These are phyloP conservation scores for Quercus mongolica DNA, from an alignment of 306 rosid species.

Conservation along the genomic window DNA sequence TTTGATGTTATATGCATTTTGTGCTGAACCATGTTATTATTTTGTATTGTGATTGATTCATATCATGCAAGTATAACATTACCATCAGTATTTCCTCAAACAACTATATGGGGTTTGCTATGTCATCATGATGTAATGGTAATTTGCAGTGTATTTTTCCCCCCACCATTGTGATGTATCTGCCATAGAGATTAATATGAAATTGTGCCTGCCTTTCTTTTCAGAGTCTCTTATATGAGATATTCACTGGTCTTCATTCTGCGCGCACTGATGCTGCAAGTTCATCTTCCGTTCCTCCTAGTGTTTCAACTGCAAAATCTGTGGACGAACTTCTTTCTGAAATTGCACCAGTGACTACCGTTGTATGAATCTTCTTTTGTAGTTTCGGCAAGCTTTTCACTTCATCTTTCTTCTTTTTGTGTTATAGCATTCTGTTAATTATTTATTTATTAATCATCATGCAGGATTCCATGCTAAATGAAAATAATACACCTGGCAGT, in stretches of 20 bases:
- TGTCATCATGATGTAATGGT: background rate
- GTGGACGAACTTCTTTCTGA: conserved; percentile 56
- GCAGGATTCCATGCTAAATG: conserved; percentile 54
- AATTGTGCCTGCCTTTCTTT: conserved; percentile 19
- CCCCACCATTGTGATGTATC: background rate
- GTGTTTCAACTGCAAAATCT: conserved; percentile 39
- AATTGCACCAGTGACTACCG: conserved; percentile 41
- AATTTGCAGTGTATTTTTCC: background rate
- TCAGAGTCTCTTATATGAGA: conserved; percentile 65
- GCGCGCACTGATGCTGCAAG: conserved; percentile 57
- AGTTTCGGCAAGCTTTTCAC: conserved; percentile 2
- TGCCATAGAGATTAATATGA: background rate
- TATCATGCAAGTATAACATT: background rate
- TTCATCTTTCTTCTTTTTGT: conserved; percentile 4
- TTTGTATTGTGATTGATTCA: background rate
- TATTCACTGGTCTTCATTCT: conserved; percentile 63
- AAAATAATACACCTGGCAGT: conserved; percentile 29
- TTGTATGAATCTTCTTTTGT: conserved; percentile 25
- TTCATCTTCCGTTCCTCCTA: conserved; percentile 76
- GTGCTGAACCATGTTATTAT: background rate
- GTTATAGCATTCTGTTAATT: background rate
- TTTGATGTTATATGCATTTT: background rate
- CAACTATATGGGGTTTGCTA: background rate
- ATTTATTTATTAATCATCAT: conserved; percentile 19
- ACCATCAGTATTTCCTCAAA: background rate